phyloP scores from a whole-genome alignment of 1,284 basidiomycete genomes.

The Mycosarcoma maydis region DNA sequence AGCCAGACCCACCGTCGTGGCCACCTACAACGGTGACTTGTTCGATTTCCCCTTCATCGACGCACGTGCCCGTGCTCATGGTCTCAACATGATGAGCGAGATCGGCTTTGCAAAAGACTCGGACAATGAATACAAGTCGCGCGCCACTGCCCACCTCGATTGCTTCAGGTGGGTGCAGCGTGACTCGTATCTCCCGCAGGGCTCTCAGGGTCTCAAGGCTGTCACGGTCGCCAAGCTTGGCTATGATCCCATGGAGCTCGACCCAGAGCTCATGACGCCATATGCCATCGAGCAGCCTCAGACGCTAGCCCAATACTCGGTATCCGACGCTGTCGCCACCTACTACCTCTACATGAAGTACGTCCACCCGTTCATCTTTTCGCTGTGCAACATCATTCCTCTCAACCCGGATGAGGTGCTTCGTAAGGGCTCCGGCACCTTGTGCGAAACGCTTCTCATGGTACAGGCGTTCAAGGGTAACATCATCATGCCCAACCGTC shows the following conservation, averaged over 20 bases:
- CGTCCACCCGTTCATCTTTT: constrained; percentile 99
- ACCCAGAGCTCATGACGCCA: constrained; percentile 99
- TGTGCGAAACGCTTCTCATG: constrained; percentile 98
- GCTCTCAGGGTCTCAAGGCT: constrained; percentile 97
- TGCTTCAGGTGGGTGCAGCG: constrained; percentile 99
- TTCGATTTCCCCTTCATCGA: constrained; percentile 99
- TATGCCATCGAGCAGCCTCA: constrained; percentile 98
- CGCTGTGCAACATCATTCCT: constrained; percentile 98
- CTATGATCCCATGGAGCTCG: constrained; percentile 96
- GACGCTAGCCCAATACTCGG: constrained; percentile 93
- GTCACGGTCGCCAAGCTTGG: constrained; percentile 97
- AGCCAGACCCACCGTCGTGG: constrained; percentile 93
- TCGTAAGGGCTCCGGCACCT: constrained; percentile 92
- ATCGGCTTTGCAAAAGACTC: constrained; percentile 90
- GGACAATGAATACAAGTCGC: constrained; percentile 95
- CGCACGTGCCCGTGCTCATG: constrained; percentile 84
- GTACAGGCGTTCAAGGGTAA: constrained; percentile 91
- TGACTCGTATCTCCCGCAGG: constrained; percentile 98
- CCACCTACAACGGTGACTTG: constrained; percentile 98
- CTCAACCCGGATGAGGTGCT: constrained; percentile 95
- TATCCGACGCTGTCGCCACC: constrained; percentile 98
- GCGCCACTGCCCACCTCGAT: constrained; percentile 96
- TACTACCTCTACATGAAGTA: constrained; percentile 99
- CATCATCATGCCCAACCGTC: constrained; percentile 98
- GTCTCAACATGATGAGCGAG: constrained; percentile 95